phyloP scores from a whole-genome alignment of 164 flowering plant species.

The Aristolochia fimbriata region DNA sequence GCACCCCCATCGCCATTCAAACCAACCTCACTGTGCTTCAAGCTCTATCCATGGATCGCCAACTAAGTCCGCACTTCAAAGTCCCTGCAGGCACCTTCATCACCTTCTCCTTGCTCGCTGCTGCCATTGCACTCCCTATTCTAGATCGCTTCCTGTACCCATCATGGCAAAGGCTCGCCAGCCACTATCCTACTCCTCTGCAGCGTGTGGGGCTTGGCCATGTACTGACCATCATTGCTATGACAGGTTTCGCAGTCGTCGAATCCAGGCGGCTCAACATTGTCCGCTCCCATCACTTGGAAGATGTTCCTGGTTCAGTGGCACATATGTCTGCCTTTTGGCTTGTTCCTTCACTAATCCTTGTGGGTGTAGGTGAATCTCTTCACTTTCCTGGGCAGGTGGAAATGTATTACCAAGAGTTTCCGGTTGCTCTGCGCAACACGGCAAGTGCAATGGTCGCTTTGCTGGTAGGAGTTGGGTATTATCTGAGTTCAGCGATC shows the following conservation, averaged over 20 bases:
- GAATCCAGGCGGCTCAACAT: conserved; percentile 15
- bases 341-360: conserved; percentile 23
- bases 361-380: conserved; percentile 39
- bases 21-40: conserved; percentile 33
- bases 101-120: conserved; percentile 27
- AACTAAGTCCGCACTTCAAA: conserved; percentile 32
- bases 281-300: background rate
- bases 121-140: conserved; percentile 26
- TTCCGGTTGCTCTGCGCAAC: conserved; percentile 25
- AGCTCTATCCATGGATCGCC: conserved; percentile 51
- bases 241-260: conserved; percentile 10
- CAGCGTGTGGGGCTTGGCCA: conserved; percentile 16
- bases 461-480: conserved; percentile 28
- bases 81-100: conserved; percentile 45
- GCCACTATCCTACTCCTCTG: conserved; percentile 8
- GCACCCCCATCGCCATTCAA: conserved; percentile 30
- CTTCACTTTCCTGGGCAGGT: conserved; percentile 41
- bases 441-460: conserved; percentile 24
- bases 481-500: conserved; percentile 39
- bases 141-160: conserved; percentile 21
- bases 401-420: conserved; percentile 39
- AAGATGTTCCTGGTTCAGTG: background rate
- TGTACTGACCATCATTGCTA: conserved; percentile 8
- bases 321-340: conserved; percentile 29
- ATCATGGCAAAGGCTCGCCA: conserved; percentile 1